Evolutionary conservation across 1,284 basidiomycete species (phyloP).

Genomic region (Cystobasidium slooffiae): DNA sequence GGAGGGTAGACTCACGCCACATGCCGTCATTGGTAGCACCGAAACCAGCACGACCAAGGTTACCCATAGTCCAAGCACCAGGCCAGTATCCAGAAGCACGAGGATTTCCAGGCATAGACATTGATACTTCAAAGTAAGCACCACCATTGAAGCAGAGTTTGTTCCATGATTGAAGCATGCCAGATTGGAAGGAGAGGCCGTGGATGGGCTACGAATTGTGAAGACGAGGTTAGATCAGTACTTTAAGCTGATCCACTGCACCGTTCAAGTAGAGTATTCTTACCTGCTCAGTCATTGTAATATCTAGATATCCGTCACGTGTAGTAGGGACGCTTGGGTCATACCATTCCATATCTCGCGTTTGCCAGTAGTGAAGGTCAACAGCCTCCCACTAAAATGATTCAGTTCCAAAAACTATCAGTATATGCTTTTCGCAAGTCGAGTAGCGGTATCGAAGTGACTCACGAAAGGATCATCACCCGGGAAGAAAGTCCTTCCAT

Average conservation of each 20-base stretch:
- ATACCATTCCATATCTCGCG: slow-evolving; percentile 65
- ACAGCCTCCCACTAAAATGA: slow-evolving; percentile 72
- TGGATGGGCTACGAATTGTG: slow-evolving; percentile 63
- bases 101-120: slow-evolving; percentile 79
- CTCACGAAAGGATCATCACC: slow-evolving; percentile 61
- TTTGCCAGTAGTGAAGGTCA: slow-evolving; percentile 75
- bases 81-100: slow-evolving; percentile 60
- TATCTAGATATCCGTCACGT: slow-evolving; percentile 72
- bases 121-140: slow-evolving; percentile 69
- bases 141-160: slow-evolving; percentile 71
- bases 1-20: slow-evolving; percentile 66
- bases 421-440: background rate
- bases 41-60: slow-evolving; percentile 81
- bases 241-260: background rate
- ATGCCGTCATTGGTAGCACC: slow-evolving; percentile 78
- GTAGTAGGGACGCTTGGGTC: slow-evolving; percentile 74
- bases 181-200: slow-evolving; percentile 70
- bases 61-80: slow-evolving; percentile 84
- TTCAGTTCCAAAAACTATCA: background rate
- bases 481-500: slow-evolving; percentile 77
- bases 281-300: slow-evolving; percentile 67
- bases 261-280: slow-evolving; percentile 5
- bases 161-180: slow-evolving; percentile 60
- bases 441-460: slow-evolving; percentile 14
- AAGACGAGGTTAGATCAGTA: background rate